These are phyloP conservation scores for Caloboletus inedulis DNA, from an alignment of 1,284 basidiomycete species.

Conservation along the genomic window DNA sequence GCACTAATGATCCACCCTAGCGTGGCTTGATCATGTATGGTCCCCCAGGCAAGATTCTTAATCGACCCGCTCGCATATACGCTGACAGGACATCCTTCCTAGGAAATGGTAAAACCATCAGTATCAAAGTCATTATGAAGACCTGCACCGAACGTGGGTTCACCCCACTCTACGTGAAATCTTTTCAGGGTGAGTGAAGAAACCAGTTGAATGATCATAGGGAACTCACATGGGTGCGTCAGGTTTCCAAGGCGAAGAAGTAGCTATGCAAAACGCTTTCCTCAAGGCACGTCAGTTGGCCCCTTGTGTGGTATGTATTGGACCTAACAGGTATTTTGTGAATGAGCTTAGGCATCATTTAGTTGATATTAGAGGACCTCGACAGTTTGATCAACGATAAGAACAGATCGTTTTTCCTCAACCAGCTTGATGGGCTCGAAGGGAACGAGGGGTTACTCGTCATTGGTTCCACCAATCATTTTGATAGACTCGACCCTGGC, in stretches of 20 bases:
- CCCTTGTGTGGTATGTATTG: constrained; percentile 62
- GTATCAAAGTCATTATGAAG: constrained; percentile 73
- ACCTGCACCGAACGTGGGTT: constrained; percentile 57
- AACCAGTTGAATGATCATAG: background rate
- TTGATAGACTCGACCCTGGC: constrained; percentile 73
- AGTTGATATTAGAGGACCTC: constrained; percentile 69
- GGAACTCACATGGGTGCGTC: constrained; percentile 1
- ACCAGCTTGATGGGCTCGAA: constrained; percentile 73
- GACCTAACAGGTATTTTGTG: background rate
- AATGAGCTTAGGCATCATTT: background rate
- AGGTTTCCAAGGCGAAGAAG: constrained; percentile 68
- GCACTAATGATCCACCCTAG: constrained; percentile 33
- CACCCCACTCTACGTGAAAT: constrained; percentile 74
- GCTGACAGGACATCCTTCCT: constrained; percentile 2
- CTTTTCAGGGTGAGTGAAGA: constrained; percentile 50
- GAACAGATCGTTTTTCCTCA: constrained; percentile 83
- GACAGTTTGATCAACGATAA: constrained; percentile 74
- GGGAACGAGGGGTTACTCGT: constrained; percentile 76
- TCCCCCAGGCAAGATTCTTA: constrained; percentile 52
- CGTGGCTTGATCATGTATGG: constrained; percentile 72
- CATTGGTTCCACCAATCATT: constrained; percentile 81
- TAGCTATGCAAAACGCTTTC: constrained; percentile 61
- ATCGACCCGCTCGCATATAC: background rate
- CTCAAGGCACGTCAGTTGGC: constrained; percentile 61
- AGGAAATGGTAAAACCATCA: constrained; percentile 85